phyloP scores from a whole-genome alignment of 805 yeast species.

The Ogataea trehalophila region DNA sequence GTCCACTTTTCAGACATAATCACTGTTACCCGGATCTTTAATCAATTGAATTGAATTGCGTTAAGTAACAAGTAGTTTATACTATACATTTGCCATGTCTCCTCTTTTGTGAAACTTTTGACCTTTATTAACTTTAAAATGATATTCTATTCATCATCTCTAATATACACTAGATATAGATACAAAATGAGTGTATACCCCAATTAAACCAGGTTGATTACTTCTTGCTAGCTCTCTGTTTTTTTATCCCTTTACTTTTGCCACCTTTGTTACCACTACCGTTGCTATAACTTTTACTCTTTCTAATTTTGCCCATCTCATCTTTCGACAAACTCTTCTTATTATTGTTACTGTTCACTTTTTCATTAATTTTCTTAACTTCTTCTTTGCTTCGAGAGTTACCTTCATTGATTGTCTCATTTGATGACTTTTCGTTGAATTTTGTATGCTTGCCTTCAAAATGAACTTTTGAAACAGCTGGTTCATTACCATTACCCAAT shows the following conservation, averaged over 20 bases:
- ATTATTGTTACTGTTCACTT: neutral
- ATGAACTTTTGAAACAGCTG: conserved; percentile 49
- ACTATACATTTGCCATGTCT: no score
- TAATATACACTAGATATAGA: no score
- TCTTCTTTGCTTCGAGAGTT: neutral
- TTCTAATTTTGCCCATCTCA: neutral
- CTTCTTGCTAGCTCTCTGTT: neutral
- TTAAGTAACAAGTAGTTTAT: no score
- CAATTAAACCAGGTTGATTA: no score
- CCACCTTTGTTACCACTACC: neutral
- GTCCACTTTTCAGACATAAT: no score
- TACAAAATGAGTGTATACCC: no score
- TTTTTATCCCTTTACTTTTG: neutral
- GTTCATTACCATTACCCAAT: conserved; percentile 21
- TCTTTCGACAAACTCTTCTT: neutral
- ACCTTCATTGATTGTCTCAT: neutral
- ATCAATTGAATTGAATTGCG: no score
- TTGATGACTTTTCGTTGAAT: conserved; percentile 26
- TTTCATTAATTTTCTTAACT: neutral
- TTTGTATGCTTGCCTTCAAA: conserved; percentile 53
- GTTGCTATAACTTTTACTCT: no score
- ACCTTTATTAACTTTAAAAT: no score
- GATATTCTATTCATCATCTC: no score
- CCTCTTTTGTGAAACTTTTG: no score
- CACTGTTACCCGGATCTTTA: no score